A percentile compares a stretch with the other conserved stretches of the same genome.
These are phyloP conservation scores for Willaertia magna DNA, from an alignment of 208 protist species.

Conservation along the genomic window DNA sequence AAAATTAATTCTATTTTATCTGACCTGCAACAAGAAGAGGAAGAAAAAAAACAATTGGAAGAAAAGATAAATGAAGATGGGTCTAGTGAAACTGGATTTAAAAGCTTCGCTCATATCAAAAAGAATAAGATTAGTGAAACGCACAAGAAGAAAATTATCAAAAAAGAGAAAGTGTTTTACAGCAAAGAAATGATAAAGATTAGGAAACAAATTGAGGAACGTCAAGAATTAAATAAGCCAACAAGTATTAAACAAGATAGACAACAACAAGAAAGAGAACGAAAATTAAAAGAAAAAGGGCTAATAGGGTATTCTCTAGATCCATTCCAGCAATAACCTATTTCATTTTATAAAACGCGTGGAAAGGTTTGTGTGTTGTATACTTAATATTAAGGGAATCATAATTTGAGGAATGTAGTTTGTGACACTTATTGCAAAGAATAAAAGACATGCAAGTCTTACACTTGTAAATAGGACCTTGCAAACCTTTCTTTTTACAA, in stretches of 20 bases:
- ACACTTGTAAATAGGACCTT: background rate
- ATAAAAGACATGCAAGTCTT: background rate
- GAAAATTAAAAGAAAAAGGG: background rate
- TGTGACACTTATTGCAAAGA: background rate
- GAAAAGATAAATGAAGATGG: background rate
- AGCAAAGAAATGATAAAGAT: background rate
- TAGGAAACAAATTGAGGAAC: background rate
- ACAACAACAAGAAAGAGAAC: background rate
- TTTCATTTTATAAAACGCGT: background rate
- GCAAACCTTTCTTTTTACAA: background rate
- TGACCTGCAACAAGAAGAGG: background rate
- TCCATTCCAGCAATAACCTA: background rate
- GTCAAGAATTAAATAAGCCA: too few species aligned
- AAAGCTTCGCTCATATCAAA: background rate
- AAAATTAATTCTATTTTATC: background rate
- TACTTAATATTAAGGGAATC: background rate
- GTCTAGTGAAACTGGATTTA: background rate
- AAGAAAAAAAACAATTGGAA: background rate
- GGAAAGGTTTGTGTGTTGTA: background rate
- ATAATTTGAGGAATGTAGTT: background rate
- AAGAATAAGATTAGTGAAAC: background rate
- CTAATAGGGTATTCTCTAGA: background rate
- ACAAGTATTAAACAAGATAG: too few species aligned
- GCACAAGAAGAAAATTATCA: background rate
- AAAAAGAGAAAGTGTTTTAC: background rate